Base-by-base conservation (phyloP, 352 stramenopile genomes). In the Phytophthora niederhauseri region DNA sequence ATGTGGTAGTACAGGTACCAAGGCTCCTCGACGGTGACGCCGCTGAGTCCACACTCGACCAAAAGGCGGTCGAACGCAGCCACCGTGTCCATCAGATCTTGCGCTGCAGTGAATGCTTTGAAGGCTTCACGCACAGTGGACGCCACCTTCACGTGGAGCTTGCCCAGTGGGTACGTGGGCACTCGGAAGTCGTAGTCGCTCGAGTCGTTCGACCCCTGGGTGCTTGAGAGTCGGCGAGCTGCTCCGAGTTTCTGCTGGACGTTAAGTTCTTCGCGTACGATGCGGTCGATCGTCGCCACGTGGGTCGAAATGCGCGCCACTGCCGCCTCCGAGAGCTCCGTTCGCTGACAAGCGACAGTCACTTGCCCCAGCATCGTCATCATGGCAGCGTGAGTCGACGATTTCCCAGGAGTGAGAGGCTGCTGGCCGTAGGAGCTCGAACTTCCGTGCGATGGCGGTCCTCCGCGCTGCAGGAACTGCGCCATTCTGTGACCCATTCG, bases 1-100 rank as follows among this genome's bases (percentile, higher is more conserved):
- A 92, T 74, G 41, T 81, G 72, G 51, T 78, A 77, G 66, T 90
- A 92, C 53, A 87, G 61, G 20, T 62, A 70, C 70, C 76, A 80
- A 0, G 82, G 81, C 17, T 82, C 72, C 7, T 71, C 54, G n/a
- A 84, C 64, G n/a, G 73, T 64, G 6, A 78, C 31, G 14, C 82
- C 73, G 6, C 64, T 72, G 12, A 89, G 48, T 20, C 81, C 79
- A 20, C 75, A 85, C 58, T 85, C 80, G 0, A 26, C 41, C 11
- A 87, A 26, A 15, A 91, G 59, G 17, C 66, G 65, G 19, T 84
- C 67, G 63, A 84, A 89, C 26, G 78, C 60, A 5, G 63, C 43
- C 12, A 88, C 43, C 0, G 78, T 72, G 28, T 89, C 82, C 6
- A 65, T 50, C 11, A 91, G 54, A 59, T 91, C 85, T 60, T 85